Percentiles rank a stretch among this genome's conserved stretches.
Conservation (phyloP, 257 asterid genomes). For the Lycium barbarum region DNA sequence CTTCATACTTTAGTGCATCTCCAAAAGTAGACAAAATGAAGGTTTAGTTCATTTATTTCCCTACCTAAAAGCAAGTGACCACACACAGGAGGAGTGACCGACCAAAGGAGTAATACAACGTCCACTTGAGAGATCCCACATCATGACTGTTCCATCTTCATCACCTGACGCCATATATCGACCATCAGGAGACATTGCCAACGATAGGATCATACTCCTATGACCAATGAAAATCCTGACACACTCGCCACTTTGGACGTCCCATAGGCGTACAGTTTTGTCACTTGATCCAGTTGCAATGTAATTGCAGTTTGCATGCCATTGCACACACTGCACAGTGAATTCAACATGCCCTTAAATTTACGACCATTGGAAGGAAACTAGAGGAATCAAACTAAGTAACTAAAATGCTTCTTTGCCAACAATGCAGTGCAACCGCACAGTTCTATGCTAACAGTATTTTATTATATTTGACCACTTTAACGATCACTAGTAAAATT, state of each 20-base stretch:
- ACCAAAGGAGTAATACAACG: constrained; percentile 90
- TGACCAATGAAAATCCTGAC: constrained; percentile 96
- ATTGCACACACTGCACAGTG: constrained; percentile 76
- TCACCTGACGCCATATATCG: constrained; percentile 99
- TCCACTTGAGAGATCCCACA: constrained; percentile 98
- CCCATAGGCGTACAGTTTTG: constrained; percentile 98
- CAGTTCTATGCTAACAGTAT: not conserved
- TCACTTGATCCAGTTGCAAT: constrained; percentile 98
- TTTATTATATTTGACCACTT: not conserved
- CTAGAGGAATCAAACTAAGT: constrained; percentile 23
- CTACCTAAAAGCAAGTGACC: constrained; percentile 97
- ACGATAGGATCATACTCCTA: constrained; percentile 80
- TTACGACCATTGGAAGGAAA: constrained; percentile 17
- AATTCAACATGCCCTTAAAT: constrained; percentile 21
- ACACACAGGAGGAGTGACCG: constrained; percentile 92
- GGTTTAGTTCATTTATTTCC: not conserved
- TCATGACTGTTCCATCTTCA: constrained; percentile 97
- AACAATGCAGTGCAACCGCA: constrained; percentile 3
- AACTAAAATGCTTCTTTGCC: not conserved
- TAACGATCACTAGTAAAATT: constrained; percentile 8
- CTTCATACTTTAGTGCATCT: not conserved
- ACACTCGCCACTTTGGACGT: constrained; percentile 94
- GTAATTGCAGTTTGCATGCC: constrained; percentile 98
- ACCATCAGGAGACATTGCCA: constrained; percentile 98
- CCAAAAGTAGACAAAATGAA: not conserved